phyloP scores from a whole-genome alignment of 2,329 filamentous ascomycete genomes.

The Arthrobotrys sphaeroides region DNA sequence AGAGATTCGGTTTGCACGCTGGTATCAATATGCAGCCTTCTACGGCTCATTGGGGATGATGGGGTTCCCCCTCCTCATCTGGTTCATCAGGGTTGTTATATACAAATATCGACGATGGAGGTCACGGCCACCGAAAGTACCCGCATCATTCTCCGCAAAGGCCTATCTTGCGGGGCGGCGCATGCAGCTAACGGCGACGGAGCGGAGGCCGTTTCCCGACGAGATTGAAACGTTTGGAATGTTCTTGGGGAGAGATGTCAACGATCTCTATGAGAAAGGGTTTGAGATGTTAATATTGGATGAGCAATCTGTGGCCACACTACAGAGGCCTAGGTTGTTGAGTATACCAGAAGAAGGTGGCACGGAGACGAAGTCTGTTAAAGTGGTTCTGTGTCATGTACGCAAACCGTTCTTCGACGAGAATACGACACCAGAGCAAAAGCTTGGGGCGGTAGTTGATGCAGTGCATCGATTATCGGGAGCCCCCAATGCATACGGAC shows the following conservation, averaged over 20 bases:
- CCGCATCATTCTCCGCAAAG: slow-evolving; percentile 32
- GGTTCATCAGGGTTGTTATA: slow-evolving; percentile 41
- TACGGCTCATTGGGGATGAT: slow-evolving; percentile 46
- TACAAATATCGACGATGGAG: slow-evolving; percentile 44
- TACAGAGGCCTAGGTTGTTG: slow-evolving; percentile 35
- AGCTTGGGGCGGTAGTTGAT: slow-evolving; percentile 43
- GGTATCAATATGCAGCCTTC: slow-evolving; percentile 46
- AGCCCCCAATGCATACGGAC: slow-evolving; percentile 34
- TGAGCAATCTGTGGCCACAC: slow-evolving; percentile 31
- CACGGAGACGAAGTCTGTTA: slow-evolving; percentile 10
- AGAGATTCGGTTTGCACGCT: slow-evolving; percentile 30
- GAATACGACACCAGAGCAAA: slow-evolving; percentile 35
- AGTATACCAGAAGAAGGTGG: slow-evolving; percentile 44
- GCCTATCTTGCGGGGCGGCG: slow-evolving; percentile 26
- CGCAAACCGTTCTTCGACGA: slow-evolving; percentile 43
- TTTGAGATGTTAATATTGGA: slow-evolving; percentile 49
- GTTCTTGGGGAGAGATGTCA: slow-evolving; percentile 26
- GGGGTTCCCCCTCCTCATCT: slow-evolving; percentile 42
- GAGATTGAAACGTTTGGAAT: slow-evolving; percentile 42
- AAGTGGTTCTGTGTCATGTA: slow-evolving; percentile 34
- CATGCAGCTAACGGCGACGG: slow-evolving; percentile 13
- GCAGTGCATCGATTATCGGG: slow-evolving; percentile 45
- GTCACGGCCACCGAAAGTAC: slow-evolving; percentile 22
- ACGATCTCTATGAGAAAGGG: slow-evolving; percentile 37
- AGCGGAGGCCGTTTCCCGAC: slow-evolving; percentile 22